phyloP scores from a whole-genome alignment of 2,329 filamentous ascomycete genomes.

The Dryadomyces quercus-mongolicae region DNA sequence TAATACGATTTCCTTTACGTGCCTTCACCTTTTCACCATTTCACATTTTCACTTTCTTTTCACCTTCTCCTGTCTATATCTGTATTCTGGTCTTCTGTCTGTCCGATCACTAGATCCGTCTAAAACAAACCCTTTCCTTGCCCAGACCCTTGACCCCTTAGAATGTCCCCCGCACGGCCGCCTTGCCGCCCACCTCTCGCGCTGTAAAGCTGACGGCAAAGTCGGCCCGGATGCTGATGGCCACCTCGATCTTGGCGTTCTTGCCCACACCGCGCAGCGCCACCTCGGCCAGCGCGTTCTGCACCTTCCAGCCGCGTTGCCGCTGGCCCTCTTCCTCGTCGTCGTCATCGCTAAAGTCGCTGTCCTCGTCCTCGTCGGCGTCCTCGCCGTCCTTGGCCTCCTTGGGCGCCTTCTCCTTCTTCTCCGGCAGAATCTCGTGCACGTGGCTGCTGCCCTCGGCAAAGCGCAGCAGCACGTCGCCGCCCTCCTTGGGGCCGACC shows the following conservation, averaged over 20 bases:
- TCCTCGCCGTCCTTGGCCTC: conserved; percentile 50
- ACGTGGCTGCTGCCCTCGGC: conserved; percentile 71
- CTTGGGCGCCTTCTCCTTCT: conserved; percentile 56
- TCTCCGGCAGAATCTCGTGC: conserved; percentile 68
- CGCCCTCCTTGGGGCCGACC: conserved; percentile 62
- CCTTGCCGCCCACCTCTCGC: conserved; percentile 78
- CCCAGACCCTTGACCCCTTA: conserved; percentile 5
- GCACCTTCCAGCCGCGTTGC: conserved; percentile 87
- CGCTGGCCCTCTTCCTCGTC: conserved; percentile 81
- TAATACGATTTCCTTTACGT: neutral
- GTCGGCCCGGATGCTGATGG: conserved; percentile 75
- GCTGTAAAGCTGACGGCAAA: conserved; percentile 68
- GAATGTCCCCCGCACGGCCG: conserved; percentile 55
- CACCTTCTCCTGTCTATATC: neutral
- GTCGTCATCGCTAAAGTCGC: conserved; percentile 72
- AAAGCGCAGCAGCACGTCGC: conserved; percentile 78
- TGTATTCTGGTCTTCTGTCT: neutral
- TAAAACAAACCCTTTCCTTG: too few species aligned
- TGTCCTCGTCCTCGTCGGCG: conserved; percentile 59
- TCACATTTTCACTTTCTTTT: neutral
- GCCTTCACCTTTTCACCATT: too few species aligned
- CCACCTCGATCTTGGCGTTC: conserved; percentile 83
- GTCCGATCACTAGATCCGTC: neutral
- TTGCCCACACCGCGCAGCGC: conserved; percentile 77
- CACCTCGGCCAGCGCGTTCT: conserved; percentile 71